A percentile compares a stretch with the other conserved stretches of the same genome.
Conservation (phyloP, 345 rosid species). For the Laguncularia racemosa region DNA sequence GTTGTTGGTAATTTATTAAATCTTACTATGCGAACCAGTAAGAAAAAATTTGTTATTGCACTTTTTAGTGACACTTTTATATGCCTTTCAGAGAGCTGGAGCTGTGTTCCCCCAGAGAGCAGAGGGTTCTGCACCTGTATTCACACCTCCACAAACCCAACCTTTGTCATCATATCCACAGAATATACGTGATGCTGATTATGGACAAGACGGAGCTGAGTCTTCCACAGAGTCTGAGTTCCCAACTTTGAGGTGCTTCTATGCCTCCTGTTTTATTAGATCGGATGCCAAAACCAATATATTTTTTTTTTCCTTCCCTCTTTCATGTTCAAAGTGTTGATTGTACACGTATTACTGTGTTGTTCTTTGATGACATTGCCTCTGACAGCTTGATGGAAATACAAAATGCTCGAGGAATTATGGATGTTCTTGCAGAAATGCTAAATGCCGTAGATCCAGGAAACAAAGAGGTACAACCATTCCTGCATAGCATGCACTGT, state of each 20-base stretch:
- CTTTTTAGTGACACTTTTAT: slow-evolving; percentile 10
- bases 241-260: slow-evolving; percentile 73
- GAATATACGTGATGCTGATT: slow-evolving; percentile 60
- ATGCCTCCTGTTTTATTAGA: slow-evolving; percentile 4
- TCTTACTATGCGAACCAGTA: neutral
- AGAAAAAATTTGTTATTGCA: neutral
- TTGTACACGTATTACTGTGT: slow-evolving; percentile 3
- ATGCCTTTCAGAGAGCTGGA: slow-evolving; percentile 81
- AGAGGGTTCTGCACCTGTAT: slow-evolving; percentile 85
- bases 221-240: slow-evolving; percentile 83
- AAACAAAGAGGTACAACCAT: slow-evolving; percentile 67
- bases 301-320: neutral
- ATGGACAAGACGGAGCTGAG: slow-evolving; percentile 47
- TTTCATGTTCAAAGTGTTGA: slow-evolving; percentile 4
- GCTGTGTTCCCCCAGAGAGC: slow-evolving; percentile 96
- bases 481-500: neutral
- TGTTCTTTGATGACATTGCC: slow-evolving; percentile 1
- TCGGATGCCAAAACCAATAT: neutral
- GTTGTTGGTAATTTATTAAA: slow-evolving; percentile 64
- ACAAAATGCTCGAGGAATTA: slow-evolving; percentile 94
- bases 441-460: slow-evolving; percentile 84
- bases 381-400: slow-evolving; percentile 76
- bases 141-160: slow-evolving; percentile 93
- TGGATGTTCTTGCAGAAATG: slow-evolving; percentile 99
- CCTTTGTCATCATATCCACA: slow-evolving; percentile 77